Evolutionary conservation across 441 rosid species (phyloP), one percentile per base, ranked within the genome.

Genomic region (Pelargonium myrrhifolium): DNA sequence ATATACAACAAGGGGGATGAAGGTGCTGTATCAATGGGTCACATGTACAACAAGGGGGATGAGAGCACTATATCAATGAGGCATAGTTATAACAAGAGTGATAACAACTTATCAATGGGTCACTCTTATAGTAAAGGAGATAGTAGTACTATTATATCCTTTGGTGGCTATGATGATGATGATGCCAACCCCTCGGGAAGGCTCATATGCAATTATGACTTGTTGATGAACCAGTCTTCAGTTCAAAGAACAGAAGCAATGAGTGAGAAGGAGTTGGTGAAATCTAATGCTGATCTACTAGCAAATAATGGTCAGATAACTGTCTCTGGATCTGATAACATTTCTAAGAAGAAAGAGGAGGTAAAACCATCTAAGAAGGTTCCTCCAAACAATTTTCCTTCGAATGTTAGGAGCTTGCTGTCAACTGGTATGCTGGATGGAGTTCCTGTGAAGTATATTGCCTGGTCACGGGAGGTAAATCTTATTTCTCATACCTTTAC

Each of bases 401-500:
- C 90, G 39, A 88, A 88, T 14, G 90, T 88, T n/a, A 86, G 86
- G 74, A 88, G 90, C 77, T 78, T 88, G 69, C 79, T 88, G 77
- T 89, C 95, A 60, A 89, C 92, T 69, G 95, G 95, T 28, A 86
- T 84, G 87, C 90, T 86, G n/a, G 93, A 86, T 63, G 93, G 89
- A 2, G 90, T 88, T 42, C 85, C 87, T 58, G 93, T 88, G 78
- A 88, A 86, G 79, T 88, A 88, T 20, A 71, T 83, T 68, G 76
- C 93, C 40, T 77, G 85, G 80, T 80, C 89, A 1, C 86, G 84
- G 40, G 90, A 88, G 87, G 93, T 88, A 85, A 84, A 51, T 35
- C 37, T 39, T 59, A 56, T 66, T 45, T 28, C 15, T 63, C 26
- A 45, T 28, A 35, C 39, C 15, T 49, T 6, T 28, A n/a, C n/a